A percentile compares a stretch with the other conserved stretches of the same genome.
Evolutionary conservation across 1,284 basidiomycete genomes (phyloP).

Genomic region (Cryptococcus sp.): DNA sequence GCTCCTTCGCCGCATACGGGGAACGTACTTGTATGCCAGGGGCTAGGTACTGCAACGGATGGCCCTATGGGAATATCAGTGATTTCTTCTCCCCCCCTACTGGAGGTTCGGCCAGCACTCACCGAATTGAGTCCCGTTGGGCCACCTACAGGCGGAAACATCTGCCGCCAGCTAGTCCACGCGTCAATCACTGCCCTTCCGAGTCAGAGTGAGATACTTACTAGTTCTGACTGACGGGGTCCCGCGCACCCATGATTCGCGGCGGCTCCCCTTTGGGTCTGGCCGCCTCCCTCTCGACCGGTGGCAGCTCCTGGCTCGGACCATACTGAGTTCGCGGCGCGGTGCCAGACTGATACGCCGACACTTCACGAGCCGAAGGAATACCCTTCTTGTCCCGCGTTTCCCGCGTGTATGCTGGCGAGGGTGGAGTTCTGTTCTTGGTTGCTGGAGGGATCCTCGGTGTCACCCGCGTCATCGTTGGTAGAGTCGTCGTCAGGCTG

Average conservation of each 20-base stretch:
- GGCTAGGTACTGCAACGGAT: no score
- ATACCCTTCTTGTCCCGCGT: neutral
- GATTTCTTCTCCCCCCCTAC: no score
- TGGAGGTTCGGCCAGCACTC: neutral
- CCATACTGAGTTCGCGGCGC: conserved; percentile 4
- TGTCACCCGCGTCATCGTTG: neutral
- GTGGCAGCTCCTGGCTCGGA: neutral
- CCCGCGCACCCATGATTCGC: conserved; percentile 10
- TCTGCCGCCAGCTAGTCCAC: conserved; percentile 7
- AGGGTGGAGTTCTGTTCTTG: neutral
- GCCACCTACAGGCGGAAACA: conserved; percentile 14
- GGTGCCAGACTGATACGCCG: neutral
- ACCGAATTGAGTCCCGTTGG: conserved; percentile 7
- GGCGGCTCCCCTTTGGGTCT: neutral
- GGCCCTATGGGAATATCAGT: no score
- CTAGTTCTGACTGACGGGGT: conserved; percentile 14
- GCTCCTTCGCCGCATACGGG: no score
- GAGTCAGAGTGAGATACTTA: neutral
- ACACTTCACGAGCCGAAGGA: neutral
- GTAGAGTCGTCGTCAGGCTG: neutral
- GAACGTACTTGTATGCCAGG: no score
- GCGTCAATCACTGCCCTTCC: neutral
- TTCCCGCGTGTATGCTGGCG: neutral
- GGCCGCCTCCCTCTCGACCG: neutral
- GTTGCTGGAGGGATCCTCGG: neutral